Base-by-base conservation (phyloP, 805 yeast genomes). In the Saccharomycopsis oosterbeekiorum region DNA sequence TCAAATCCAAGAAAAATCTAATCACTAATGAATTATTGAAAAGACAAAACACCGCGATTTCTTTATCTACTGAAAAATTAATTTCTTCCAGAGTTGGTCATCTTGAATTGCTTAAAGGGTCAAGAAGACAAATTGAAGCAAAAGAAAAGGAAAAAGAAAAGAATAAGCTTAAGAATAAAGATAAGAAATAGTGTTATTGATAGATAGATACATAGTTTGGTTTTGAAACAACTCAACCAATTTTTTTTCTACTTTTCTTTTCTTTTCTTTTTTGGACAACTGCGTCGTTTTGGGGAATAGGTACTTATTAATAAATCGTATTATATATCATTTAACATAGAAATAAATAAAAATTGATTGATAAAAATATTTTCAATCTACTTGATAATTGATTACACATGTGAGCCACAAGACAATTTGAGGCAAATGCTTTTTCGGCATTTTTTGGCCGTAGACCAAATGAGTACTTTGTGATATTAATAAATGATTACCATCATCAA, bases 41-140 rank as follows among this genome's bases (percentile, higher is more conserved):
- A 55, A 36, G 51, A 15, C 62, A 62, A 24, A 64, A 62, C 36
- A 59, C 60, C 19, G 21, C 55, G 14, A 58, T 62, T n/a, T 19
- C 53, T 2, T 12, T 55, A 9, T 77, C 82, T 51, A 93, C 98
- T 2, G 99, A 93, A 74, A 90, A 84, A 74, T 78, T 90, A 61
- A 83, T 93, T 67, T 85, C 97, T 1, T 80, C 96, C 61, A 81
- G 93, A 71, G 97, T 93, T 8, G 99, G 99, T 29, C 98, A 93
- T 73, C 79, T 93, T 68, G 99, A 93, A 75, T 71, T 93, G 47
- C 76, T 93, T 65, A 91, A 89, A 73, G 99, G 99, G 15, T 85
- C 94, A 8, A 84, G 97, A 77, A 83, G 96, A 75, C 83, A 88
- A 68, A 62, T 89, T 17, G 97, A 89, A 70, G 88, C 81, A 70